Conservation (phyloP, 441 rosid genomes). For the Croton setiger region DNA sequence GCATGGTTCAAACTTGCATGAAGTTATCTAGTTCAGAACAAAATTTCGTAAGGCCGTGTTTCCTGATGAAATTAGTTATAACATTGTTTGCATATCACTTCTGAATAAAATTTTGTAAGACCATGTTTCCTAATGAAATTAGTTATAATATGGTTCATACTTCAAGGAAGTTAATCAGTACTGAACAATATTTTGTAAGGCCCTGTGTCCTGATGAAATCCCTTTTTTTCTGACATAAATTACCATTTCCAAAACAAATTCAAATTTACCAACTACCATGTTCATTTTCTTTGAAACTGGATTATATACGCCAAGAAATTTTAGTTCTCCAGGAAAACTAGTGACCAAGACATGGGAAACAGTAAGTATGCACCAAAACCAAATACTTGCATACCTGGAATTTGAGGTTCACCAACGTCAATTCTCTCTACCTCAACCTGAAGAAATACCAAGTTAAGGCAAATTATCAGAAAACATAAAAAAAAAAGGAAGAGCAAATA, state of each 20-base stretch:
- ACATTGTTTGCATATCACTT: neutral
- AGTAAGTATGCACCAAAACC: neutral
- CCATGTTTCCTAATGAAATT: neutral
- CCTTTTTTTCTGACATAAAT: neutral
- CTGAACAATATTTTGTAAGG: too few species aligned
- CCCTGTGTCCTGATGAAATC: too few species aligned
- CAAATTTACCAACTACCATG: neutral
- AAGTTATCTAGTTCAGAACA: neutral
- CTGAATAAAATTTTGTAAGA: too few species aligned
- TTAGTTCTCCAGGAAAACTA: neutral
- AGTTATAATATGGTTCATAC: too few species aligned
- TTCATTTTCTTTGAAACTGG: neutral
- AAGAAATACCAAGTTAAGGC: slow-evolving; percentile 1
- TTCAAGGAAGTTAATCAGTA: too few species aligned
- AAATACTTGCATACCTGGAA: slow-evolving; percentile 36
- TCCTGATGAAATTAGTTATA: slow-evolving; percentile 3
- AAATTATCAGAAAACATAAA: neutral
- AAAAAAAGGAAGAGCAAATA: slow-evolving; percentile 8
- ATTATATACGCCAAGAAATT: neutral
- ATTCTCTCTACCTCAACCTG: slow-evolving; percentile 83
- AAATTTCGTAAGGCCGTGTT: neutral
- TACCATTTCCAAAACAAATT: neutral
- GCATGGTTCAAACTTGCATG: neutral
- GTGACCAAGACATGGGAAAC: neutral
- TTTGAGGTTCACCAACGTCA: slow-evolving; percentile 56